Conservation (phyloP, 768 basidiomycete species). For the Calocera cornea region DNA sequence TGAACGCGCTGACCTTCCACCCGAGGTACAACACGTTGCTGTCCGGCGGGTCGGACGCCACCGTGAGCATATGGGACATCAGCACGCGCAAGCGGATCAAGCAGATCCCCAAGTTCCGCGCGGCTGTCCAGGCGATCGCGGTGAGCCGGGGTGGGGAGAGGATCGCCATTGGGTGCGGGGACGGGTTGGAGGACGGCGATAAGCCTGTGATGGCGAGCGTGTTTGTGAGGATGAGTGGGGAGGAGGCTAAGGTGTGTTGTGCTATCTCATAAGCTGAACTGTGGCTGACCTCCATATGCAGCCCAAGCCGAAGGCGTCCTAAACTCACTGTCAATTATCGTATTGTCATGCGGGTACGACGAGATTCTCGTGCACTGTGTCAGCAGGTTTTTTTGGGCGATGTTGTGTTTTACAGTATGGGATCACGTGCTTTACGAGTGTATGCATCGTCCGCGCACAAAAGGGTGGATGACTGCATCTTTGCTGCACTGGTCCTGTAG, state of each 20-base stretch:
- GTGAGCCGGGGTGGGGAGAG: constrained; percentile 76
- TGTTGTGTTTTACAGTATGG: no score
- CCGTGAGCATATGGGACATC: constrained; percentile 95
- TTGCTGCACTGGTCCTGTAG: no score
- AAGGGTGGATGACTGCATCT: no score
- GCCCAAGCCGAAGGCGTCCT: neutral
- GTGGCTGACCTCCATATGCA: neutral
- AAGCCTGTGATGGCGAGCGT: constrained; percentile 53
- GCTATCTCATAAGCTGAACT: neutral
- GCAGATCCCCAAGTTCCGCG: constrained; percentile 69
- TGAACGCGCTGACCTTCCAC: constrained; percentile 90
- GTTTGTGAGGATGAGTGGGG: constrained; percentile 49
- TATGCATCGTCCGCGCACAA: no score
- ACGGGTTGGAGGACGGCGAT: constrained; percentile 84
- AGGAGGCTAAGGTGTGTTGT: constrained; percentile 56
- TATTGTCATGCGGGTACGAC: no score
- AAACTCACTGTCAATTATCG: neutral
- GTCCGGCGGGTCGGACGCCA: constrained; percentile 86
- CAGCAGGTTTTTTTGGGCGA: no score
- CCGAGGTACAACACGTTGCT: constrained; percentile 87
- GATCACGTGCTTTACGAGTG: no score
- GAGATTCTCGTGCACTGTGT: no score
- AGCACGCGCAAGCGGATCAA: constrained; percentile 88
- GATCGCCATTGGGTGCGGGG: constrained; percentile 71
- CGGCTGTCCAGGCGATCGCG: constrained; percentile 35